phyloP scores from a whole-genome alignment of 202 grass and related monocot genomes.

The Eragrostis tef region DNA sequence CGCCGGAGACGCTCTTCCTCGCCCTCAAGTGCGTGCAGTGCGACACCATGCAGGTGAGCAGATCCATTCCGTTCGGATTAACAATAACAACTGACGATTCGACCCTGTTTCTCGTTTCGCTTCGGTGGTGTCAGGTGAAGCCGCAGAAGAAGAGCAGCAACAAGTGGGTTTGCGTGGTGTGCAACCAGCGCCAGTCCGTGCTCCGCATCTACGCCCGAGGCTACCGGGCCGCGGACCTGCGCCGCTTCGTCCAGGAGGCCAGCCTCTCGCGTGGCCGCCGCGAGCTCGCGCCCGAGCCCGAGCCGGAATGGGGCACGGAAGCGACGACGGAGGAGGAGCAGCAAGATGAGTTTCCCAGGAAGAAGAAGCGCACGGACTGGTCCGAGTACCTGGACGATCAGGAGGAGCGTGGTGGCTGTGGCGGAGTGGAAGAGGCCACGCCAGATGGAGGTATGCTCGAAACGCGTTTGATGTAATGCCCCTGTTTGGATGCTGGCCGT shows the following conservation, averaged over 20 bases:
- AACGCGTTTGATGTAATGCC: conserved; percentile 37
- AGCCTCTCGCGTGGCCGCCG: conserved; percentile 66
- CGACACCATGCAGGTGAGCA: conserved; percentile 72
- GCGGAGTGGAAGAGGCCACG: conserved; percentile 7
- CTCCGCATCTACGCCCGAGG: conserved; percentile 64
- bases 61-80: neutral
- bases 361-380: conserved; percentile 69
- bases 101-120: neutral
- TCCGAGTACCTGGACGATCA: conserved; percentile 71
- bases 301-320: conserved; percentile 2
- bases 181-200: conserved; percentile 81
- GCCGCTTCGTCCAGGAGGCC: conserved; percentile 75
- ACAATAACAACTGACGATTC: neutral
- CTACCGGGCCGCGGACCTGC: conserved; percentile 70
- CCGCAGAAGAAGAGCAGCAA: conserved; percentile 81
- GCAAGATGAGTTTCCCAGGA: conserved; percentile 14
- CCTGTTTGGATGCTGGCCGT: neutral
- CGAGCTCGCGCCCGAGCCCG: conserved; percentile 22
- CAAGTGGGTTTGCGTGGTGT: conserved; percentile 85
- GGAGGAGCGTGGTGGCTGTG: conserved; percentile 14
- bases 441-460: conserved; percentile 44
- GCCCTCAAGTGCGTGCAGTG: conserved; percentile 78
- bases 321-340: neutral
- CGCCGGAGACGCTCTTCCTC: conserved; percentile 64
- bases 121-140: conserved; percentile 62